These are phyloP conservation scores for Aspergillus carlsbadensis DNA, from an alignment of 495 filamentous ascomycete genomes.

Conservation along the genomic window DNA sequence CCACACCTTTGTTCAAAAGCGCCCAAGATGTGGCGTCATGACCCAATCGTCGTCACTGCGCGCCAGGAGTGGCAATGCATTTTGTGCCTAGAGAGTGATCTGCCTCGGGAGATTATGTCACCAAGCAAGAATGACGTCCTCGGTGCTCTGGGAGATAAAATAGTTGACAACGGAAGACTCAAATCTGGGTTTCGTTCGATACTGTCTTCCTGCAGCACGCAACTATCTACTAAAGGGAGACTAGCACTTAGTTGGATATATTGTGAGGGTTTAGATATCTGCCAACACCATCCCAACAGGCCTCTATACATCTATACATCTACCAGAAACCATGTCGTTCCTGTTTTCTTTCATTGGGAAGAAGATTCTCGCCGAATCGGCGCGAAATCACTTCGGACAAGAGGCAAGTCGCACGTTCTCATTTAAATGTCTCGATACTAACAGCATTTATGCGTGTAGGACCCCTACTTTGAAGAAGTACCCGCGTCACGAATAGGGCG, in stretches of 20 bases:
- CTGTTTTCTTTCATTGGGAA: conserved; percentile 60
- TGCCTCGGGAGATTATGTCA: conserved; percentile 8
- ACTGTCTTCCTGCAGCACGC: no score
- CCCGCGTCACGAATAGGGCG: conserved; percentile 66
- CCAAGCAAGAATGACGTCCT: conserved; percentile 1
- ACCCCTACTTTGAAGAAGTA: conserved; percentile 74
- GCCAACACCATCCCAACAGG: neutral
- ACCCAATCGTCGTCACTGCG: neutral
- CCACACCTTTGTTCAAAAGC: neutral
- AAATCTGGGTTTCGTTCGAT: neutral
- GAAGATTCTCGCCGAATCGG: conserved; percentile 63
- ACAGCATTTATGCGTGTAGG: conserved; percentile 32
- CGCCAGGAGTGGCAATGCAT: neutral
- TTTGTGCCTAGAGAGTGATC: neutral
- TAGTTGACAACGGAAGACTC: neutral
- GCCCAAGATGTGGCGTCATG: conserved; percentile 16
- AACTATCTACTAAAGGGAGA: no score
- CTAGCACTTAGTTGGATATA: no score
- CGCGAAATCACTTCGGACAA: conserved; percentile 65
- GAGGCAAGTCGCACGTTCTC: conserved; percentile 47
- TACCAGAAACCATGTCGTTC: conserved; percentile 49
- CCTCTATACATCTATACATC: neutral
- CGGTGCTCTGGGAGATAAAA: conserved; percentile 5
- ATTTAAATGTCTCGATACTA: neutral
- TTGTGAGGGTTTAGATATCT: no score